phyloP scores from a whole-genome alignment of 805 yeast species.

The Metschnikowia gelsemii region DNA sequence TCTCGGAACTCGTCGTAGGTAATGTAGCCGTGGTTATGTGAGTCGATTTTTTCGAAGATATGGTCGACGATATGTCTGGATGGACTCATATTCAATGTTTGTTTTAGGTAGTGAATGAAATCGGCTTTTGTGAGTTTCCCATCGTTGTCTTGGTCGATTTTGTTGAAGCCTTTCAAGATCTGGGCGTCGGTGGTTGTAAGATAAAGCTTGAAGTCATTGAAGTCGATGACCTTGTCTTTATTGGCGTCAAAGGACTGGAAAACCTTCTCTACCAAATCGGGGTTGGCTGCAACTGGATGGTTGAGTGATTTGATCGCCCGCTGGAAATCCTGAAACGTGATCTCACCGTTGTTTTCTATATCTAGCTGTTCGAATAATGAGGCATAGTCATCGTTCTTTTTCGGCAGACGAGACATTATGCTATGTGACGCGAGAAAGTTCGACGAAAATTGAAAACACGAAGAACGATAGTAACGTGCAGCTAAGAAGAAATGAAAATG shows the following conservation, averaged over 20 bases:
- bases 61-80: conserved; percentile 51
- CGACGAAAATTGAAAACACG: too few species aligned
- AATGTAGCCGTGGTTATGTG: conserved; percentile 60
- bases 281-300: conserved; percentile 65
- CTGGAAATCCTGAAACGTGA: conserved; percentile 49
- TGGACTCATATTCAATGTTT: conserved; percentile 53
- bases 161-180: conserved; percentile 64
- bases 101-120: conserved; percentile 59
- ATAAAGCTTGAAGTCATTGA: conserved; percentile 64
- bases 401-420: conserved; percentile 4
- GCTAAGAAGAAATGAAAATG: conserved; percentile 1
- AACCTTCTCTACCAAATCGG: conserved; percentile 55
- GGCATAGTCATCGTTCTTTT: conserved; percentile 28
- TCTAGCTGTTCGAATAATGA: conserved; percentile 38
- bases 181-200: conserved; percentile 67
- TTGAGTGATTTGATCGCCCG: conserved; percentile 46
- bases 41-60: conserved; percentile 57
- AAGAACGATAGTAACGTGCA: too few species aligned
- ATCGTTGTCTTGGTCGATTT: conserved; percentile 69
- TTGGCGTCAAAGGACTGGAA: conserved; percentile 60
- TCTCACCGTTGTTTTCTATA: conserved; percentile 44
- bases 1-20: conserved; percentile 86
- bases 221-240: conserved; percentile 57
- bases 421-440: too few species aligned
- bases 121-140: conserved; percentile 68